A percentile compares a stretch with the other conserved stretches of the same genome.
Evolutionary conservation across 2,329 filamentous ascomycete genomes (phyloP).

Genomic region (Pseudogymnoascus sp.): DNA sequence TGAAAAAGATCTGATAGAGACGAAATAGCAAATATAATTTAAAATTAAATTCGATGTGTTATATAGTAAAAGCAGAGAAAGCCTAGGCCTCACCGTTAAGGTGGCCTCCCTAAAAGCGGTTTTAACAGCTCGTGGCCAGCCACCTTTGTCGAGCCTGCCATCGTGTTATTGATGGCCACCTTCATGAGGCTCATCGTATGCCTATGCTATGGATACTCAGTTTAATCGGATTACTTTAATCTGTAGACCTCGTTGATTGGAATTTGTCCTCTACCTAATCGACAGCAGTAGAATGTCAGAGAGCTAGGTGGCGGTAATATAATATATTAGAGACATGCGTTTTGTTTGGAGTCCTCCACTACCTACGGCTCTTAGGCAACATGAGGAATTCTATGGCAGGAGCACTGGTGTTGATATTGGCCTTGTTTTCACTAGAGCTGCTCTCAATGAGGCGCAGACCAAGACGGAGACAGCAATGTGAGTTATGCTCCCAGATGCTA

Average conservation of each 20-base stretch:
- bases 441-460: not conserved
- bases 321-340: constrained; percentile 9
- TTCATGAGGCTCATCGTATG: not conserved
- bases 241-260: not conserved
- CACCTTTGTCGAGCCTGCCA: too few relatives aligned
- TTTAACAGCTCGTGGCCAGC: too few relatives aligned
- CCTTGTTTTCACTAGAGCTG: constrained; percentile 13
- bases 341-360: constrained; percentile 9
- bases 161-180: not conserved
- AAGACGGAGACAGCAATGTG: constrained; percentile 7
- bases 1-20: too few relatives aligned
- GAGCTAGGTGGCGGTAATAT: not conserved
- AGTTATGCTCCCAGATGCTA: not conserved
- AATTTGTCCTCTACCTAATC: not conserved
- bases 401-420: constrained; percentile 12
- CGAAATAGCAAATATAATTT: not conserved
- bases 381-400: constrained; percentile 14
- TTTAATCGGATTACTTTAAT: not conserved
- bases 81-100: not conserved
- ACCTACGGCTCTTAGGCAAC: constrained; percentile 10
- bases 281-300: not conserved
- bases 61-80: not conserved
- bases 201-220: not conserved
- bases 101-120: not conserved
- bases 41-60: not conserved